These are phyloP conservation scores for Cytospora schulzeri DNA, from an alignment of 2,329 filamentous ascomycete species.

Conservation along the genomic window DNA sequence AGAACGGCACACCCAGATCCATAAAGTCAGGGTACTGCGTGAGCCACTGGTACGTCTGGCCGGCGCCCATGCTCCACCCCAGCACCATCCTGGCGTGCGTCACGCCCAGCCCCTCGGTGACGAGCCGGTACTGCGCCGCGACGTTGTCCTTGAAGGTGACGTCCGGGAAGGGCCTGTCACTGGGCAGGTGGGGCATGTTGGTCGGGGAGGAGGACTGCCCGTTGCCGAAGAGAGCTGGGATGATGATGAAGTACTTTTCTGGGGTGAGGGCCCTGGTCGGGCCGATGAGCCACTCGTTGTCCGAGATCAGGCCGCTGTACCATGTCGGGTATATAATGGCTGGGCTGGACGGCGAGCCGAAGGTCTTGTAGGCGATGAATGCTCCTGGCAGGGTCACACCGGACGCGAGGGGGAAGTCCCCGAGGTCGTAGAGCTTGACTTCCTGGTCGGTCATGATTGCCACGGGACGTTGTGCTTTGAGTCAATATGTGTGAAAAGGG, in stretches of 20 bases:
- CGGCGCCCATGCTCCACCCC: conserved; percentile 61
- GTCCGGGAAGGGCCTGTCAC: conserved; percentile 44
- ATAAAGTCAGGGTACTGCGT: conserved; percentile 52
- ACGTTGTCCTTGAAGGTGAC: conserved; percentile 54
- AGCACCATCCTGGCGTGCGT: conserved; percentile 48
- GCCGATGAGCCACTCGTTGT: conserved; percentile 77
- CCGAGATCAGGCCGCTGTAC: conserved; percentile 64
- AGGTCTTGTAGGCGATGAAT: conserved; percentile 76
- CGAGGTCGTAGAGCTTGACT: conserved; percentile 56
- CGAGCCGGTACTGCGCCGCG: conserved; percentile 49
- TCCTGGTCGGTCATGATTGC: conserved; percentile 18
- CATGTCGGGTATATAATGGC: conserved; percentile 77
- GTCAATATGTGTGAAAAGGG: neutral
- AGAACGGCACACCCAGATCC: conserved; percentile 49
- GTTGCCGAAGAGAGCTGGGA: conserved; percentile 55
- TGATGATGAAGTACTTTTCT: conserved; percentile 50
- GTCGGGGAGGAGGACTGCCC: conserved; percentile 57
- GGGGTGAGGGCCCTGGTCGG: conserved; percentile 66
- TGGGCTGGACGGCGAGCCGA: conserved; percentile 63
- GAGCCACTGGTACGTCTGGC: conserved; percentile 55
- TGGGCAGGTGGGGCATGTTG: conserved; percentile 40
- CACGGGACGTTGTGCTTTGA: neutral
- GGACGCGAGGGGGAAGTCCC: conserved; percentile 67
- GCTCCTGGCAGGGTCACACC: conserved; percentile 65
- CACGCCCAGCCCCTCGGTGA: conserved; percentile 43